phyloP scores from a whole-genome alignment of 306 rosid species.

The Fragaria vesca region DNA sequence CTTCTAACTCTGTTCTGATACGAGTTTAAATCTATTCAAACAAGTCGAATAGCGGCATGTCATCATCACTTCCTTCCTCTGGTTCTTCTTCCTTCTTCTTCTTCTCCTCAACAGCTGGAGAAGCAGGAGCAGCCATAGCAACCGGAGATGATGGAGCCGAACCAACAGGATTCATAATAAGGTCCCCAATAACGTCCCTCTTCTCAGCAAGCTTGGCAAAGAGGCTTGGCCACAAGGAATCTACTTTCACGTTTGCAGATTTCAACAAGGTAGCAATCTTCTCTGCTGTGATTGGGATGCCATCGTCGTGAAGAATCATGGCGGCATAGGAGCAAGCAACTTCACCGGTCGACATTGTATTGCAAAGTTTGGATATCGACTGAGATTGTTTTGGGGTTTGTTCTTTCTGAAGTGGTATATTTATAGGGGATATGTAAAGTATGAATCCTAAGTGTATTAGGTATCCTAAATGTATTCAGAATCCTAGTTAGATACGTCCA shows the following conservation, averaged over 20 bases:
- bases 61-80: slow-evolving; percentile 65
- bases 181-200: slow-evolving; percentile 35
- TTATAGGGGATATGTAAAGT: neutral
- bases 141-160: slow-evolving; percentile 46
- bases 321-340: slow-evolving; percentile 55
- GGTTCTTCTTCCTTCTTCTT: slow-evolving; percentile 45
- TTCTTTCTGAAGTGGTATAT: neutral
- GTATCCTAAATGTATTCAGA: neutral
- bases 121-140: slow-evolving; percentile 41
- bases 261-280: slow-evolving; percentile 56
- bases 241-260: slow-evolving; percentile 44
- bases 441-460: neutral
- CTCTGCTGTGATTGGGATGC: slow-evolving; percentile 61
- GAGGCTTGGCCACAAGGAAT: too few species aligned
- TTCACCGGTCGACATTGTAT: slow-evolving; percentile 38
- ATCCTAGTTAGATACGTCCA: neutral
- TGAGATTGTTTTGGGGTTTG: neutral
- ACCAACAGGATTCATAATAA: slow-evolving; percentile 49
- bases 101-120: slow-evolving; percentile 29
- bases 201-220: too few species aligned
- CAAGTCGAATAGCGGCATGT: slow-evolving; percentile 47
- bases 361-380: neutral
- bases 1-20: neutral
- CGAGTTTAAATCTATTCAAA: slow-evolving; percentile 20
- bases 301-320: slow-evolving; percentile 64